Conservation (phyloP, 371 early-diverging fungal species). For the Mortierella sp. region DNA sequence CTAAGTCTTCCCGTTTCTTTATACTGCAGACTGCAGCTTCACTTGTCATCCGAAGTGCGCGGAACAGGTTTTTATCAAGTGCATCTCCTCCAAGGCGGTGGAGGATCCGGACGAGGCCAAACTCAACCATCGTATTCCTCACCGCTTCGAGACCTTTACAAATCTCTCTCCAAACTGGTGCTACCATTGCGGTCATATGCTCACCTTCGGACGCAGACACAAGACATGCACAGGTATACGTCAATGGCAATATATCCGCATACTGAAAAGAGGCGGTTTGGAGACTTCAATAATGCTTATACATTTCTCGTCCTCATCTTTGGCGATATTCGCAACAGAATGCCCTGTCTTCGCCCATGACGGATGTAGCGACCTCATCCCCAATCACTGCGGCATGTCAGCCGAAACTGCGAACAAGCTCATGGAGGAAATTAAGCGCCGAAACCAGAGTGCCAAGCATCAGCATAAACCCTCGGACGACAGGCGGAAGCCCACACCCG, state of each 20-base stretch:
- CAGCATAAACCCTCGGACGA: conserved; percentile 15
- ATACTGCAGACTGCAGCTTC: conserved; percentile 79
- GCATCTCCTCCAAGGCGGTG: conserved; percentile 66
- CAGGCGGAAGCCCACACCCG: background rate
- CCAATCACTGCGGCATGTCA: conserved; percentile 90
- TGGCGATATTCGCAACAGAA: conserved; percentile 53
- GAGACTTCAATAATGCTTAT: background rate
- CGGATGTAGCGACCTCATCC: conserved; percentile 83
- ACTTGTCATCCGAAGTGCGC: conserved; percentile 87
- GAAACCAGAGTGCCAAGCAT: conserved; percentile 35
- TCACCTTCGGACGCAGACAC: conserved; percentile 77
- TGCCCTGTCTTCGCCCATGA: conserved; percentile 85
- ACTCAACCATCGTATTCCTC: conserved; percentile 89
- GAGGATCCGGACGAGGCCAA: conserved; percentile 68
- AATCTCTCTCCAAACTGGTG: conserved; percentile 90
- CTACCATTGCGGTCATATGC: conserved; percentile 93
- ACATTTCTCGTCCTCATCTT: background rate
- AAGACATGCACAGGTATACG: conserved; percentile 69
- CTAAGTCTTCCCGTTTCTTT: background rate
- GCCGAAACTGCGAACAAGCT: conserved; percentile 84
- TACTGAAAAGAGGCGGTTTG: background rate
- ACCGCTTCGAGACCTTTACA: conserved; percentile 83
- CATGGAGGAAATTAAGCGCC: conserved; percentile 66
- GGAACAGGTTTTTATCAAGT: conserved; percentile 65
- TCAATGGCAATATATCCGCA: background rate